These are phyloP conservation scores for Boletus sp. DNA, from an alignment of 768 basidiomycete genomes.

Conservation along the genomic window DNA sequence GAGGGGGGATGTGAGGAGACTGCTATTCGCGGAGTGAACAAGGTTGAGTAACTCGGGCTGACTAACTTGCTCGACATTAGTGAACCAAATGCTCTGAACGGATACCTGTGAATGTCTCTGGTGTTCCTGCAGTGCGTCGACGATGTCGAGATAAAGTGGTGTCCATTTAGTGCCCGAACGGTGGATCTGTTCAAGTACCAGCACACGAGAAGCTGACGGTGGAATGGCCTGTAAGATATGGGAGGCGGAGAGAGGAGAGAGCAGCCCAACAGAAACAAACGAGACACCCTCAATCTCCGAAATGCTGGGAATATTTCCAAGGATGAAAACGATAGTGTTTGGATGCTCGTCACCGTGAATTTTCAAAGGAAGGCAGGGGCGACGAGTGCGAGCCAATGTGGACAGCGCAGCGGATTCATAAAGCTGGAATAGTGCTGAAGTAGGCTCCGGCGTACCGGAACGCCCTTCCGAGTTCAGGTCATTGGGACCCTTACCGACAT, in stretches of 20 bases:
- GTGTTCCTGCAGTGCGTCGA: slow-evolving; percentile 65
- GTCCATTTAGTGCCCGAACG: slow-evolving; percentile 84
- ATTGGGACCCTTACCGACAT: not conserved
- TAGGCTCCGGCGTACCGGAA: slow-evolving; percentile 6
- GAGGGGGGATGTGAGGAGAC: slow-evolving; percentile 43
- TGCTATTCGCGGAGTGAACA: slow-evolving; percentile 40
- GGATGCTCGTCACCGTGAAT: slow-evolving; percentile 54
- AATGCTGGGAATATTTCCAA: slow-evolving; percentile 52
- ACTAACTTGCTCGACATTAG: slow-evolving; percentile 41
- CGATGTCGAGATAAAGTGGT: slow-evolving; percentile 80
- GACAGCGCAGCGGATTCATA: slow-evolving; percentile 71
- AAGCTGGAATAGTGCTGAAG: slow-evolving; percentile 42
- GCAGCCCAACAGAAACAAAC: slow-evolving; percentile 63
- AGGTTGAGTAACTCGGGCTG: slow-evolving; percentile 51
- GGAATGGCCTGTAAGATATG: slow-evolving; percentile 61
- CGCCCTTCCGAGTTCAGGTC: not conserved
- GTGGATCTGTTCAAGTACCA: slow-evolving; percentile 81
- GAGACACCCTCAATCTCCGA: slow-evolving; percentile 54
- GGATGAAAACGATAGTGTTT: slow-evolving; percentile 65
- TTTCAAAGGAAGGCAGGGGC: slow-evolving; percentile 57
- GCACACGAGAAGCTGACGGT: slow-evolving; percentile 57
- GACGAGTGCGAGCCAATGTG: slow-evolving; percentile 59
- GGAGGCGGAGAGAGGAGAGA: slow-evolving; percentile 64
- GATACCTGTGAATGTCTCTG: slow-evolving; percentile 46
- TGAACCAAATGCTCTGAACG: slow-evolving; percentile 65